Percentiles rank a stretch among this genome's conserved stretches.
Evolutionary conservation across 2,329 filamentous ascomycete species (phyloP).

Genomic region (Cercospora nicotianae): DNA sequence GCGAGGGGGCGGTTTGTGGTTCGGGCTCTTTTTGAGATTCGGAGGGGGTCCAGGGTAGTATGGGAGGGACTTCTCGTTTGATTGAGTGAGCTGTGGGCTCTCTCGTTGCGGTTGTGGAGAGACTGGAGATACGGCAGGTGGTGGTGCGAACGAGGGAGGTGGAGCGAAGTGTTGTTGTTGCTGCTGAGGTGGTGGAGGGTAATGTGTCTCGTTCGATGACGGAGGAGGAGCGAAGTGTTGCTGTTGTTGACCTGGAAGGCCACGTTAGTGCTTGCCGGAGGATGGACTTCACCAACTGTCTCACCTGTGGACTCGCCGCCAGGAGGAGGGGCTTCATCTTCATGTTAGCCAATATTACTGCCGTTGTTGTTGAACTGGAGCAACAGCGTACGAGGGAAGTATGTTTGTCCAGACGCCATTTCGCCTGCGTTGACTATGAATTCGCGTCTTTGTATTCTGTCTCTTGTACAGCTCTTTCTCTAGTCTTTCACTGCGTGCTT

Average conservation of each 20-base stretch:
- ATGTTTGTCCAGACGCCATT: not conserved
- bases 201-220: slow-evolving; percentile 22
- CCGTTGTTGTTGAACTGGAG: not conserved
- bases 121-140: slow-evolving; percentile 32
- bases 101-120: slow-evolving; percentile 34
- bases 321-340: not conserved
- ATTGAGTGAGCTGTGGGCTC: slow-evolving; percentile 19
- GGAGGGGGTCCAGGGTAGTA: slow-evolving; percentile 42
- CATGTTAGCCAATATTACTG: not conserved
- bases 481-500: not conserved
- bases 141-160: slow-evolving; percentile 30
- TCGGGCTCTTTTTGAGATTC: slow-evolving; percentile 33
- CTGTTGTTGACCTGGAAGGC: not conserved
- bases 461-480: not conserved
- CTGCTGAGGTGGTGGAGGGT: slow-evolving; percentile 33
- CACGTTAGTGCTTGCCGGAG: not conserved
- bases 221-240: slow-evolving; percentile 21
- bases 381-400: not conserved
- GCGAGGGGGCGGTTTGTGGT: slow-evolving; percentile 25
- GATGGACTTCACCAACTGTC: not conserved
- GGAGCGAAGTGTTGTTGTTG: slow-evolving; percentile 35
- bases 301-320: not conserved
- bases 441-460: not conserved
- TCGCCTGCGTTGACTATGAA: no score
- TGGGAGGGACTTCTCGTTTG: slow-evolving; percentile 36